Base-by-base conservation (phyloP, 2,329 filamentous ascomycete genomes). In the Beauveria scarabaeidicola region DNA sequence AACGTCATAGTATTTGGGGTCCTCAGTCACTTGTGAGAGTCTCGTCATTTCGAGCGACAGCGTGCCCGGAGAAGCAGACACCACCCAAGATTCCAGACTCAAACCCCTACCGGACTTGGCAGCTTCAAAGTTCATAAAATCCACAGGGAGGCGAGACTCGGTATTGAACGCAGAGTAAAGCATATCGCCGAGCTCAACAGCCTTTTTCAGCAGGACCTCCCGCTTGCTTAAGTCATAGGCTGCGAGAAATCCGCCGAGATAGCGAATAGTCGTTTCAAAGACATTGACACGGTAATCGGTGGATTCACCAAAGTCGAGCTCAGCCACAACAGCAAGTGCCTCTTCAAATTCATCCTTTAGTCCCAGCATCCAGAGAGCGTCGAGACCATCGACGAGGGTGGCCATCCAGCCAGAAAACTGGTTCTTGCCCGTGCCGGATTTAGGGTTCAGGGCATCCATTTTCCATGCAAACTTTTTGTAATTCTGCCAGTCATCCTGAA, bases 311-410 rank as follows among this genome's bases (percentile, higher is more conserved):
- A 88, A 89, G 68, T 88, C 84, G 56, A 89, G 83, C 63, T 66
- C 66, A 15, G 79, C 74, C 6, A 84, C 79, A 1, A 81, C 82
- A 56, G 77, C 73, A 3, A 86, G 82, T 2, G 86, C 86, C 64
- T 82, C 77, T 36, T 82, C 77, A 66, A 90, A 90, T 61, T 90
- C 86, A 0, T 81, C 75, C 62, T 78, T 79, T 67, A 89, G 65
- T 4, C 81, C 86, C 81, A 90, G 85, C 63, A 90, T 86, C 86
- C 86, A 89, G 15, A 90, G 74, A n/a, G 84, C 84, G 68, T 90
- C 87, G 56, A 88, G 75, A 3, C 82, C 74, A 68, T 88, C 85
- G n/a, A 88, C 83, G 60, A 88, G 73, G 6, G 85, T 88, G 5
- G 85, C 85, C 7, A 81, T 83, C 85, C 85, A 88, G 25, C 85